These are phyloP conservation scores for Aspergillus bertholletiae DNA, from an alignment of 495 filamentous ascomycete genomes.

Conservation along the genomic window DNA sequence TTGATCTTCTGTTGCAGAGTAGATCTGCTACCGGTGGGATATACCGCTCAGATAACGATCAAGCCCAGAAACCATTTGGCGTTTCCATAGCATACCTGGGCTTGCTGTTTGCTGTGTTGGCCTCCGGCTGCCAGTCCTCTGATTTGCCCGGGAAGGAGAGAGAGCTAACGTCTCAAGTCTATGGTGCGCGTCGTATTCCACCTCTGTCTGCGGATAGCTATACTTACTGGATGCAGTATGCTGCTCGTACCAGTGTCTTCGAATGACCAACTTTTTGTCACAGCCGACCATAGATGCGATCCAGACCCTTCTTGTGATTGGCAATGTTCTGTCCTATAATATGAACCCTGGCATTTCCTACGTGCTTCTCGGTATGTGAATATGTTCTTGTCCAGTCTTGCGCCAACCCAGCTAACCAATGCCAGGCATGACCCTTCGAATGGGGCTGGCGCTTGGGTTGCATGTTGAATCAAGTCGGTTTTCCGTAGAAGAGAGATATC, in stretches of 20 bases:
- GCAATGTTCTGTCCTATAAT: conserved; percentile 60
- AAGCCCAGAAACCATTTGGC: conserved; percentile 48
- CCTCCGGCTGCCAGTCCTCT: conserved; percentile 78
- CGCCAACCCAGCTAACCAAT: neutral
- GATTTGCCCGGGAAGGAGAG: conserved; percentile 58
- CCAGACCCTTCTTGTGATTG: conserved; percentile 54
- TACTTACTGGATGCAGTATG: conserved; percentile 39
- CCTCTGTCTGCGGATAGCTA: neutral
- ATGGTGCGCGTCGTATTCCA: conserved; percentile 32
- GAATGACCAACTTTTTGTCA: conserved; percentile 59
- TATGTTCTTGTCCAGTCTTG: neutral
- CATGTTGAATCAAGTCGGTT: conserved; percentile 51
- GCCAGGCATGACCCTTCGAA: conserved; percentile 52
- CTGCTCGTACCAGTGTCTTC: conserved; percentile 60
- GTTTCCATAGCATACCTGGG: conserved; percentile 63
- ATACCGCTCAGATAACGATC: conserved; percentile 32
- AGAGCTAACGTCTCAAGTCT: conserved; percentile 57
- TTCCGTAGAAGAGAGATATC: conserved; percentile 35
- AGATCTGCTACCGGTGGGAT: conserved; percentile 48
- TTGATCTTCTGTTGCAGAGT: conserved; percentile 66
- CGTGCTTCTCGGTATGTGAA: conserved; percentile 44
- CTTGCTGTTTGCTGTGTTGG: conserved; percentile 73
- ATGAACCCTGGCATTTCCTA: conserved; percentile 65
- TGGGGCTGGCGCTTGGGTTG: conserved; percentile 55
- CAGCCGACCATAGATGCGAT: conserved; percentile 57